Evolutionary conservation across 2,329 filamentous ascomycete species (phyloP).

Genomic region (Cadophora malorum): DNA sequence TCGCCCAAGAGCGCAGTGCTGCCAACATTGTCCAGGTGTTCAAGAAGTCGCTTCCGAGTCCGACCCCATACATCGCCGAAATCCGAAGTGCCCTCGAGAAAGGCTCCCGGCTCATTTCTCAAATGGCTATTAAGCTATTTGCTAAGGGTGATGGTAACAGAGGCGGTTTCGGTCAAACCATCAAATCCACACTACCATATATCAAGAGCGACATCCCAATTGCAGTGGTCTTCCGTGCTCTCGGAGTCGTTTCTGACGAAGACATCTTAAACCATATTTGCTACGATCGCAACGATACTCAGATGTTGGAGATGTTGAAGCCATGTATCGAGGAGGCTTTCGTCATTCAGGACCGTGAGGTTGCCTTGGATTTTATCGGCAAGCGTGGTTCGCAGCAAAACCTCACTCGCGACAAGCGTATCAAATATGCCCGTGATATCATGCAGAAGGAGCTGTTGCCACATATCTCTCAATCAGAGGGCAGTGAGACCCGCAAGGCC

Average conservation of each 20-base stretch:
- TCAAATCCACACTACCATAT: constrained; percentile 90
- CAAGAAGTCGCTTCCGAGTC: constrained; percentile 93
- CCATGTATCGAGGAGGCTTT: constrained; percentile 98
- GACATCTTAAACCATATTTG: constrained; percentile 98
- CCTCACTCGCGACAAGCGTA: constrained; percentile 83
- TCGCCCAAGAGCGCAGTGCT: constrained; percentile 95
- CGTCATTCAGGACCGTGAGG: constrained; percentile 92
- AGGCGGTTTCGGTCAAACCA: constrained; percentile 83
- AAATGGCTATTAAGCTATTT: constrained; percentile 87
- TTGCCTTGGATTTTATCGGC: constrained; percentile 93
- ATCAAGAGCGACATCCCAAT: constrained; percentile 94
- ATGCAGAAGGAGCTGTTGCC: constrained; percentile 96
- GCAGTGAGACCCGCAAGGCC: constrained; percentile 93
- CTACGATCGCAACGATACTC: constrained; percentile 91
- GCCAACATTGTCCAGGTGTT: constrained; percentile 99
- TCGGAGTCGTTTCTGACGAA: constrained; percentile 95
- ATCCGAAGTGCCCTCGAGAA: constrained; percentile 97
- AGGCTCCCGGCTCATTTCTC: constrained; percentile 92
- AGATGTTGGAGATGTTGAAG: constrained; percentile 97
- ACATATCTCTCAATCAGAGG: constrained; percentile 94
- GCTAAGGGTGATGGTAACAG: constrained; percentile 82
- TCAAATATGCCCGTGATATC: constrained; percentile 90
- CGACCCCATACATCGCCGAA: constrained; percentile 92
- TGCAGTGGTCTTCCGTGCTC: constrained; percentile 91
- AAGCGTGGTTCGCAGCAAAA: constrained; percentile 83